phyloP scores from a whole-genome alignment of 169 alveolate genomes.

The Plasmodium inui region DNA sequence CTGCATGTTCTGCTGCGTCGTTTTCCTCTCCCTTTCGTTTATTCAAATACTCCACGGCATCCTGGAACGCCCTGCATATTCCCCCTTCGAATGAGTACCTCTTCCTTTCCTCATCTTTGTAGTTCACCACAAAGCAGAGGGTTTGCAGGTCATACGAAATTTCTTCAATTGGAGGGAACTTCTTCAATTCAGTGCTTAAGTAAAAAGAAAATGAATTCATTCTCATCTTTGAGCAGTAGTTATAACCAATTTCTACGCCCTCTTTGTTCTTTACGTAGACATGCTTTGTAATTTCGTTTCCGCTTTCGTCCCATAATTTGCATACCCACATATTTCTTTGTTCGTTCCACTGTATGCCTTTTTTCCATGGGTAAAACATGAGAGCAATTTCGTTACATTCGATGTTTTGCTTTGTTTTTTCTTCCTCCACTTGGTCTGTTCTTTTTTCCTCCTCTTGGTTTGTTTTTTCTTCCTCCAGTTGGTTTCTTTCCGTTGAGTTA shows the following conservation, averaged over 20 bases:
- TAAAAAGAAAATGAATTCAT: slow-evolving; percentile 18
- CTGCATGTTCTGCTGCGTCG: not conserved
- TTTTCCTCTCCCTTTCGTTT: slow-evolving; percentile 41
- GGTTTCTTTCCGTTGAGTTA: not conserved
- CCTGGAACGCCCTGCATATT: slow-evolving; percentile 23
- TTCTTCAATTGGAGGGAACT: slow-evolving; percentile 57
- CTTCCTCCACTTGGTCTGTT: not conserved
- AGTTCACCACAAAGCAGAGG: slow-evolving; percentile 18
- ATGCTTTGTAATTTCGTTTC: slow-evolving; percentile 71
- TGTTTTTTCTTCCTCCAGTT: not conserved
- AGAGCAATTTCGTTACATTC: slow-evolving; percentile 52
- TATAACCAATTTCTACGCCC: slow-evolving; percentile 72
- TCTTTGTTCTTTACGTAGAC: slow-evolving; percentile 57
- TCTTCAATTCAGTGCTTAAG: slow-evolving; percentile 41
- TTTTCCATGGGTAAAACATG: slow-evolving; percentile 63
- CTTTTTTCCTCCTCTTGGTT: not conserved
- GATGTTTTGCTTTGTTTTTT: not conserved
- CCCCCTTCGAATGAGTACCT: slow-evolving; percentile 55
- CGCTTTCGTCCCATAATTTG: slow-evolving; percentile 45
- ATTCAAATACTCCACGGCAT: slow-evolving; percentile 52
- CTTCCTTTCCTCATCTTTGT: slow-evolving; percentile 31
- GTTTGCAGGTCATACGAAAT: slow-evolving; percentile 29
- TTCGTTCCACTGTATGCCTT: slow-evolving; percentile 67
- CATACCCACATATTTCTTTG: slow-evolving; percentile 69
- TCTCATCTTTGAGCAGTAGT: slow-evolving; percentile 37